phyloP scores from a whole-genome alignment of 768 basidiomycete species.

The Kwoniella dendrophila region DNA sequence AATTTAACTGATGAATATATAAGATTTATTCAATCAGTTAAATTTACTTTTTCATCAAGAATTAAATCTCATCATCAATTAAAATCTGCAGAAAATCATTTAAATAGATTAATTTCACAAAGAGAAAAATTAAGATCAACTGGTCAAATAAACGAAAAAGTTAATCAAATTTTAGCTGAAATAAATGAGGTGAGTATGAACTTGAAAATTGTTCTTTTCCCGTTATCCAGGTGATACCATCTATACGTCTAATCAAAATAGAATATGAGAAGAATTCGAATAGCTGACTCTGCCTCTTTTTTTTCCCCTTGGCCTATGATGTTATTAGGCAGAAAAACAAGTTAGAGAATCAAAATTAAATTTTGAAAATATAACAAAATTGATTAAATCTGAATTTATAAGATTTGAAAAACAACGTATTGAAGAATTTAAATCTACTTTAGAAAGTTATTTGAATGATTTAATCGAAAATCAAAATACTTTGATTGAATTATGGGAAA shows the following conservation, averaged over 20 bases:
- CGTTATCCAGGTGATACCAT: neutral
- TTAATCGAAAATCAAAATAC: constrained; percentile 84
- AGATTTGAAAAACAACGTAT: constrained; percentile 92
- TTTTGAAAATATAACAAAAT: constrained; percentile 81
- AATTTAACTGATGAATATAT: constrained; percentile 90
- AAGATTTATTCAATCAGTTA: constrained; percentile 81
- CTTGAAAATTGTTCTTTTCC: neutral
- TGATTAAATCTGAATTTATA: constrained; percentile 84
- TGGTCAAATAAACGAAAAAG: constrained; percentile 63
- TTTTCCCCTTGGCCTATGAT: neutral
- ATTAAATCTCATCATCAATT: constrained; percentile 78
- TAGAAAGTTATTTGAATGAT: constrained; percentile 81
- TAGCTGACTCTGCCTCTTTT: neutral
- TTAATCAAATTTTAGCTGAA: constrained; percentile 72
- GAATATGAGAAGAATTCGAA: neutral
- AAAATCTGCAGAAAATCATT: constrained; percentile 77
- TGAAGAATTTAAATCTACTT: constrained; percentile 82
- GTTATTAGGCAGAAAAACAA: constrained; percentile 73
- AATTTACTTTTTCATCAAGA: constrained; percentile 83
- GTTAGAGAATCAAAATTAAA: constrained; percentile 81
- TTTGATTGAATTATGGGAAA: constrained; percentile 79
- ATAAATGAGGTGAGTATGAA: constrained; percentile 70
- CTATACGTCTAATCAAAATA: neutral
- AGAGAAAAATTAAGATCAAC: constrained; percentile 83
- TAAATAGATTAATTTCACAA: constrained; percentile 68